These are phyloP conservation scores for Pichia ethanolica DNA, from an alignment of 805 yeast species.

Conservation along the genomic window DNA sequence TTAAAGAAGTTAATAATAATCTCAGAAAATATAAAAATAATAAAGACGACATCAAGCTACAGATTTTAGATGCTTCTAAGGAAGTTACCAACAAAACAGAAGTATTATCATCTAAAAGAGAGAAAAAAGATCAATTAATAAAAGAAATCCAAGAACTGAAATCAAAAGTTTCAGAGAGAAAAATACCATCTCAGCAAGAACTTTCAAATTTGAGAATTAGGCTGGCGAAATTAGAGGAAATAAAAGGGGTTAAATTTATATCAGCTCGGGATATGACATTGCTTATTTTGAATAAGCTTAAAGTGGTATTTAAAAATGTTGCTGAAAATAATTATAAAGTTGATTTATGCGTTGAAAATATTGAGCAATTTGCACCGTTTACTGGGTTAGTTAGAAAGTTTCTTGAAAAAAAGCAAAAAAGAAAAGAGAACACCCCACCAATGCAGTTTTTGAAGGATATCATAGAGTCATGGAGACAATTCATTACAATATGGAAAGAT, in stretches of 20 bases:
- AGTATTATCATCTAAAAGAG: not conserved
- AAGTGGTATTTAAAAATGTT: not conserved
- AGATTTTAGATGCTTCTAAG: not conserved
- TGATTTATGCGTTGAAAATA: not conserved
- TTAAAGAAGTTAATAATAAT: not conserved
- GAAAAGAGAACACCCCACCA: not conserved
- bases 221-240: conserved; percentile 11
- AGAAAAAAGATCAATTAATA: not conserved
- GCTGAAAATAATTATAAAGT: not conserved
- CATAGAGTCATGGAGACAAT: conserved; percentile 2
- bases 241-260: conserved; percentile 10
- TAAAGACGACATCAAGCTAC: not conserved
- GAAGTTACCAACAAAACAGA: not conserved
- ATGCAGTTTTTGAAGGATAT: not conserved
- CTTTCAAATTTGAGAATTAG: conserved; percentile 7
- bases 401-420: not conserved
- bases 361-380: conserved; percentile 4
- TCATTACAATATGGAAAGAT: conserved; percentile 9
- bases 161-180: not conserved
- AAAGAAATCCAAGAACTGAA: conserved; percentile 6
- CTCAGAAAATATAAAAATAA: not conserved
- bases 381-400: not conserved
- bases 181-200: conserved; percentile 16
- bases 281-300: not conserved
- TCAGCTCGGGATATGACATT: not conserved